These are phyloP conservation scores for Leccinum ochraceum DNA, from an alignment of 768 basidiomycete genomes.

Conservation along the genomic window DNA sequence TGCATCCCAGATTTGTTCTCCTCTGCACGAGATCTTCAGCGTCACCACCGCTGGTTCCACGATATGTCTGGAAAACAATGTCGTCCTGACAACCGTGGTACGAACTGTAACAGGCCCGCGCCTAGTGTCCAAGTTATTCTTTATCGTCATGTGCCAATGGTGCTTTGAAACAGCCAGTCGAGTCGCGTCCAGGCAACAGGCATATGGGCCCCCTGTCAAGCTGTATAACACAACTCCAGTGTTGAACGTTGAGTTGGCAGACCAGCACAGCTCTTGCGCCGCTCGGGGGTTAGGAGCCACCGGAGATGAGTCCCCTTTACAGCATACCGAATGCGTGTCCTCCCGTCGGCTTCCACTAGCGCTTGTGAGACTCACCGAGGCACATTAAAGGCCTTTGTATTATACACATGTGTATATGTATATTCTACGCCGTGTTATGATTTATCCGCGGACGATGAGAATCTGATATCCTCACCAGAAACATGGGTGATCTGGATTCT, in stretches of 20 bases:
- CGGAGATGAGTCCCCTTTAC: neutral
- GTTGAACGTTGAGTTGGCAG: neutral
- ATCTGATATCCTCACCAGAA: neutral
- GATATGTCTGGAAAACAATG: neutral
- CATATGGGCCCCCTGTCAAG: neutral
- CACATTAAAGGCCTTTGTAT: neutral
- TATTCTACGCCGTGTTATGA: neutral
- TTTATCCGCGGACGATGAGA: neutral
- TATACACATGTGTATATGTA: neutral
- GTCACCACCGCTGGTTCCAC: neutral
- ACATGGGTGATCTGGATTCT: neutral
- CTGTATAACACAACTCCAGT: neutral
- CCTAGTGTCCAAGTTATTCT: neutral
- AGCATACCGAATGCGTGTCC: neutral
- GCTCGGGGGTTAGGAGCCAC: neutral
- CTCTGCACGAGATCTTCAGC: neutral
- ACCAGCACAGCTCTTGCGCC: neutral
- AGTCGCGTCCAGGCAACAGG: neutral
- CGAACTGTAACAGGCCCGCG: neutral
- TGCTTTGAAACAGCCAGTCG: neutral
- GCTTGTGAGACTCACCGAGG: neutral
- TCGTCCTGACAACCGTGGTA: slow-evolving; percentile 1
- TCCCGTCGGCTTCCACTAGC: neutral
- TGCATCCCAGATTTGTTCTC: neutral
- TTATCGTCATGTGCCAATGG: neutral